Percentiles rank a stretch among this genome's conserved stretches.
Evolutionary conservation across 805 yeast genomes (phyloP).

Genomic region (Candida krabiensis): DNA sequence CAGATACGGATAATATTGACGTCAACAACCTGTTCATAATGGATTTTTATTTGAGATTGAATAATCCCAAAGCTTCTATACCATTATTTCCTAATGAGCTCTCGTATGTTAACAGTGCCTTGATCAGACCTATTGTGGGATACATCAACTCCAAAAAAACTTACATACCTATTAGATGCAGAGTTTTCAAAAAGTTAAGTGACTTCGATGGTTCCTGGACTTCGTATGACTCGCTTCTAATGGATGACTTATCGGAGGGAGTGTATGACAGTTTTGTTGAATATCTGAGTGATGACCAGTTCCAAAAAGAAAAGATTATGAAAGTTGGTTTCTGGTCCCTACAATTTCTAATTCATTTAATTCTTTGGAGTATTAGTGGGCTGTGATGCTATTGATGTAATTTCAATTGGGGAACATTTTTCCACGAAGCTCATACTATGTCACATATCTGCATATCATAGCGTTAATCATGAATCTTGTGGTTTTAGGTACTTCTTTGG

Average conservation of each 20-base stretch:
- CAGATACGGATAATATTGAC: slow-evolving; percentile 6
- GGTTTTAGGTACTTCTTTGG: too few relatives aligned
- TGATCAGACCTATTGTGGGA: slow-evolving; percentile 92
- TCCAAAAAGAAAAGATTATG: slow-evolving; percentile 65
- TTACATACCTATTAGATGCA: slow-evolving; percentile 81
- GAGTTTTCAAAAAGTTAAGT: slow-evolving; percentile 69
- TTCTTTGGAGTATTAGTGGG: slow-evolving; percentile 81
- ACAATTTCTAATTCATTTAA: slow-evolving; percentile 77
- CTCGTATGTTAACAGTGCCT: slow-evolving; percentile 88
- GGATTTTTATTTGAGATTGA: slow-evolving; percentile 76
- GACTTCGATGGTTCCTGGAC: slow-evolving; percentile 99
- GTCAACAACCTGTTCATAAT: slow-evolving; percentile 51
- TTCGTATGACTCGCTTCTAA: slow-evolving; percentile 80
- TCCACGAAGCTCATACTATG: too few relatives aligned
- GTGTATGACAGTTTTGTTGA: slow-evolving; percentile 89
- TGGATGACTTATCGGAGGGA: slow-evolving; percentile 88
- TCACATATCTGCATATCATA: too few relatives aligned
- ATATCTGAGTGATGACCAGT: slow-evolving; percentile 86
- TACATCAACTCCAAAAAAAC: slow-evolving; percentile 90
- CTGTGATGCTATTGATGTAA: slow-evolving; percentile 28
- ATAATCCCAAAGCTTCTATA: slow-evolving; percentile 84
- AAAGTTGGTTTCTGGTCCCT: slow-evolving; percentile 93
- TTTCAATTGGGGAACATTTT: slow-evolving; percentile 2
- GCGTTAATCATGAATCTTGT: too few relatives aligned
- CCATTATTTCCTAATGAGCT: slow-evolving; percentile 87